Percentiles rank a stretch among this genome's conserved stretches.
These are phyloP conservation scores for Dactylellina parvicollis DNA, from an alignment of 2,329 filamentous ascomycete genomes.

Conservation along the genomic window DNA sequence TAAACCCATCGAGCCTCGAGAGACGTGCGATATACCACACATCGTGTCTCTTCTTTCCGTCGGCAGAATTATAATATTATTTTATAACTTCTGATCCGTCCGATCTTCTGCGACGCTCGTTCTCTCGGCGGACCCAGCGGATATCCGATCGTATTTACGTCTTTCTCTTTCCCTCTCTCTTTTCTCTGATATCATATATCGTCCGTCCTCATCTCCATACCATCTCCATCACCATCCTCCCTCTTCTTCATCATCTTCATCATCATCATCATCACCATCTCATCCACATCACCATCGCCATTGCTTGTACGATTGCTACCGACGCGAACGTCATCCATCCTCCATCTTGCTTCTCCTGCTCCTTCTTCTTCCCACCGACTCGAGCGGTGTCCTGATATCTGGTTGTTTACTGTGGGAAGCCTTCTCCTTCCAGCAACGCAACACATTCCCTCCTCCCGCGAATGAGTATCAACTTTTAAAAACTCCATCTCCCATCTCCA, in stretches of 20 bases:
- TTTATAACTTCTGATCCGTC: background rate
- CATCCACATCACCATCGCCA: slow-evolving; percentile 1
- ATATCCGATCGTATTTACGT: background rate
- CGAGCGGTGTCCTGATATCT: background rate
- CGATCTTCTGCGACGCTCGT: background rate
- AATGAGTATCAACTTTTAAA: slow-evolving; percentile 12
- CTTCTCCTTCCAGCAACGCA: slow-evolving; percentile 2
- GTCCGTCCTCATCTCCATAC: too few relatives aligned
- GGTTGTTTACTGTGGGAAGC: slow-evolving; percentile 1
- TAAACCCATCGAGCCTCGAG: too few relatives aligned
- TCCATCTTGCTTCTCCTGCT: background rate
- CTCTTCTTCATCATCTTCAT: slow-evolving; percentile 1
- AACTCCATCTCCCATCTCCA: background rate
- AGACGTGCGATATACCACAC: too few relatives aligned
- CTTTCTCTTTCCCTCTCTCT: background rate
- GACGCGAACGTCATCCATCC: background rate
- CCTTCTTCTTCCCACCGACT: slow-evolving; percentile 3
- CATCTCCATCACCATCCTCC: slow-evolving; percentile 19
- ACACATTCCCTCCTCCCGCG: background rate
- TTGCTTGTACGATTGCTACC: background rate
- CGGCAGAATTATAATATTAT: too few relatives aligned
- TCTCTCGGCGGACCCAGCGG: background rate
- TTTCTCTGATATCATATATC: too few relatives aligned
- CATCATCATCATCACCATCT: background rate
- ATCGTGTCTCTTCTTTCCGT: too few relatives aligned